These are phyloP conservation scores for Apodospora peruviana DNA, from an alignment of 495 filamentous ascomycete genomes.

Conservation along the genomic window DNA sequence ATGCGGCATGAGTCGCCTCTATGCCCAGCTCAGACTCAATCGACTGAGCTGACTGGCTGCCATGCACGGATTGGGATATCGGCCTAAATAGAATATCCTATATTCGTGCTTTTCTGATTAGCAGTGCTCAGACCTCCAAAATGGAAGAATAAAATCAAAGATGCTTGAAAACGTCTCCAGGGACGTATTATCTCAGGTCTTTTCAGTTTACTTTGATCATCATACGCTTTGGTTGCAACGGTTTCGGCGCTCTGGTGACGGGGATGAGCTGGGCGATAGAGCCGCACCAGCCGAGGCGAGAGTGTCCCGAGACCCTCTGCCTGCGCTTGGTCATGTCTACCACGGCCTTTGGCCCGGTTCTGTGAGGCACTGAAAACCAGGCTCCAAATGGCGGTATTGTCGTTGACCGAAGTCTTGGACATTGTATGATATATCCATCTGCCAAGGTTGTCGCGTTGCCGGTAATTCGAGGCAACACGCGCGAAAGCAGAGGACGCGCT, in stretches of 20 bases:
- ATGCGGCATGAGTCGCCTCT: constrained; percentile 1
- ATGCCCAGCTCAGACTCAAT: not conserved
- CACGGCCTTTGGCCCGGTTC: constrained; percentile 29
- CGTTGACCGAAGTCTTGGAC: constrained; percentile 6
- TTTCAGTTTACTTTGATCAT: constrained; percentile 32
- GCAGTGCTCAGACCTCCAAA: not conserved
- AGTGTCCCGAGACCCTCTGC: constrained; percentile 6
- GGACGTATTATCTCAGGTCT: constrained; percentile 30
- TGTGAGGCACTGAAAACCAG: constrained; percentile 11
- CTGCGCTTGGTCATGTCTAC: too few species aligned
- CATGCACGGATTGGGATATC: not conserved
- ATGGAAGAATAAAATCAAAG: not conserved
- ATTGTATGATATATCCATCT: constrained; percentile 20
- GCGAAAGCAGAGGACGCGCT: constrained; percentile 21
- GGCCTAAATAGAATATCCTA: not conserved
- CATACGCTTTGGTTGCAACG: constrained; percentile 26
- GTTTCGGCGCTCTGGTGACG: constrained; percentile 19
- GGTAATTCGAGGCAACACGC: constrained; percentile 12
- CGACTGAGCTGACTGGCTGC: not conserved
- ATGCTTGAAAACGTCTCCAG: constrained; percentile 5
- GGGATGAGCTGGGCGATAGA: constrained; percentile 6
- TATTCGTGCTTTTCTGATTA: not conserved
- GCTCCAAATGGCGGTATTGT: constrained; percentile 24
- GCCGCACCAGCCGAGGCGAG: constrained; percentile 2
- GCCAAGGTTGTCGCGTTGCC: constrained; percentile 13